Evolutionary conservation across 164 flowering plant genomes (phyloP).

Genomic region (Aristolochia fimbriata): DNA sequence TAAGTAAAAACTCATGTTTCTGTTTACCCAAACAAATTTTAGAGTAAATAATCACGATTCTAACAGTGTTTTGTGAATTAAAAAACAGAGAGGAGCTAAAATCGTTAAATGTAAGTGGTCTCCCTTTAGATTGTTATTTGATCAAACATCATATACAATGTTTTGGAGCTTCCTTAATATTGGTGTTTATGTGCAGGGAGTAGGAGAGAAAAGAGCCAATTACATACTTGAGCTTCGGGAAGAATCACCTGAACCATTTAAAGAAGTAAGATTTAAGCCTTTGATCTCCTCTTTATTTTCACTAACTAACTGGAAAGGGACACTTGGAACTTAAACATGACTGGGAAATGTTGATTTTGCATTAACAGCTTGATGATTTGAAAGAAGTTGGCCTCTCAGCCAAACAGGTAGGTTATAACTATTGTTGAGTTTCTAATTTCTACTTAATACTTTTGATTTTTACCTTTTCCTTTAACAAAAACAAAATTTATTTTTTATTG

Average conservation of each 20-base stretch:
- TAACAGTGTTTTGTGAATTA: background rate
- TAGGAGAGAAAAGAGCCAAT: slow-evolving; percentile 73
- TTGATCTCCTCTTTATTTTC: background rate
- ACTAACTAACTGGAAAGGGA: no score
- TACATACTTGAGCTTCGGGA: slow-evolving; percentile 57
- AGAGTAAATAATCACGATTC: background rate
- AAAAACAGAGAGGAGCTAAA: slow-evolving; percentile 44
- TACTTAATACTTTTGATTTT: no score
- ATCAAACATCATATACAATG: no score
- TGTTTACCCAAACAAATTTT: background rate
- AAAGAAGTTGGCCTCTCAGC: slow-evolving; percentile 58
- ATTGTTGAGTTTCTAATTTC: no score
- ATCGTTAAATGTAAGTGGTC: no score
- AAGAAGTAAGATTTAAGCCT: slow-evolving; percentile 31
- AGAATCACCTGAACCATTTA: slow-evolving; percentile 55
- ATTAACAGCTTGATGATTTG: slow-evolving; percentile 58
- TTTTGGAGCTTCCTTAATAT: no score
- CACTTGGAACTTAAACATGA: background rate
- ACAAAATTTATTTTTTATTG: no score
- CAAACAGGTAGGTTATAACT: slow-evolving; percentile 38
- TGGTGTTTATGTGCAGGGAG: slow-evolving; percentile 32
- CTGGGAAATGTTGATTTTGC: background rate
- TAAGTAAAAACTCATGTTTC: slow-evolving; percentile 18
- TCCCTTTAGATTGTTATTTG: no score
- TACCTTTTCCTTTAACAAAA: no score